These are phyloP conservation scores for Coprinellus aureogranulatus DNA, from an alignment of 768 basidiomycete genomes.

Conservation along the genomic window DNA sequence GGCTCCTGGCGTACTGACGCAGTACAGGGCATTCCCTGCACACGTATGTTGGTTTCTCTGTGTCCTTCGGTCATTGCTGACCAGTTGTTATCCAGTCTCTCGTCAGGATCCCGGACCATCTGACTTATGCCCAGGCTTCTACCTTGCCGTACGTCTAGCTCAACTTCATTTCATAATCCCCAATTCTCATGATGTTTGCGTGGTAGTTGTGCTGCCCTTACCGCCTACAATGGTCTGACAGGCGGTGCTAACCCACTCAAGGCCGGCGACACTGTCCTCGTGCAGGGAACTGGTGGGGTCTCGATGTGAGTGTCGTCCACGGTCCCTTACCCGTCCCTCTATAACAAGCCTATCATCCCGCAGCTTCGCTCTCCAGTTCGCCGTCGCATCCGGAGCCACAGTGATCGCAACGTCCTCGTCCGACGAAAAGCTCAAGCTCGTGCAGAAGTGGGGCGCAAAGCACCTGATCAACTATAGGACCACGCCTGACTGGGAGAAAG, in stretches of 20 bases:
- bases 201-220: slow-evolving; percentile 56
- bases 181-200: too few species aligned
- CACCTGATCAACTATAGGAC: slow-evolving; percentile 63
- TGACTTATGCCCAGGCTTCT: slow-evolving; percentile 63
- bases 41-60: not conserved
- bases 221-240: slow-evolving; percentile 59
- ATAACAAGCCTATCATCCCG: not conserved
- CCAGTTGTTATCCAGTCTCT: too few species aligned
- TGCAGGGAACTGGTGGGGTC: slow-evolving; percentile 57
- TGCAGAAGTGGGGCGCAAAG: slow-evolving; percentile 49
- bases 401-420: slow-evolving; percentile 70
- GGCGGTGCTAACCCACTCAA: slow-evolving; percentile 45
- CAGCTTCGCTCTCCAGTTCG: slow-evolving; percentile 59
- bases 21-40: slow-evolving; percentile 49
- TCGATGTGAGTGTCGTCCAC: slow-evolving; percentile 40
- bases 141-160: slow-evolving; percentile 48
- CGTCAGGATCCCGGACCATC: slow-evolving; percentile 51
- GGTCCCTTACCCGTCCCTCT: not conserved
- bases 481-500: slow-evolving; percentile 56
- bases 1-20: slow-evolving; percentile 50
- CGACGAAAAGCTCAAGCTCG: slow-evolving; percentile 57
- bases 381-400: slow-evolving; percentile 58
- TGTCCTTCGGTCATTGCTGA: not conserved
- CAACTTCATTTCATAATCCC: too few species aligned
- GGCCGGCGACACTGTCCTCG: slow-evolving; percentile 57